These are phyloP conservation scores for Metrosideros polymorpha DNA, from an alignment of 441 rosid species.

Conservation along the genomic window DNA sequence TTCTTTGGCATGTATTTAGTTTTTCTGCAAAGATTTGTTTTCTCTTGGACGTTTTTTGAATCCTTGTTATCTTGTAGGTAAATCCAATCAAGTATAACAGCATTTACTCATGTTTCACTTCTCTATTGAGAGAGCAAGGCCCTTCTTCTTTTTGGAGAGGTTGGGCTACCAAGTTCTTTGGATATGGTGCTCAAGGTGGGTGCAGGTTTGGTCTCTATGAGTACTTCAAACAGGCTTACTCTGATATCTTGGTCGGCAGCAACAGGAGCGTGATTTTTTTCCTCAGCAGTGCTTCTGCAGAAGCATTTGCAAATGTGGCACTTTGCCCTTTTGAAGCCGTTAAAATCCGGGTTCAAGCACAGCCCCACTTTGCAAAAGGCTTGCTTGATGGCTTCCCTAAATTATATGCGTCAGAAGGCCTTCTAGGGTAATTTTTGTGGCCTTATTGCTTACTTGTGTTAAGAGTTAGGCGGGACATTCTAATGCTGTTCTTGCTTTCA, in stretches of 20 bases:
- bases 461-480: not conserved
- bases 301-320: constrained; percentile 62
- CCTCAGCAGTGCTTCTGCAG: constrained; percentile 75
- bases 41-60: not conserved
- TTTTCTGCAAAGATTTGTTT: not conserved
- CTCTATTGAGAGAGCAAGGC: constrained; percentile 60
- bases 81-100: constrained; percentile 50
- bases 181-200: constrained; percentile 68
- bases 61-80: constrained; percentile 19
- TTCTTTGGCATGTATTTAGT: not conserved
- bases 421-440: constrained; percentile 31
- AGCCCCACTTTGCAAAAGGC: constrained; percentile 48
- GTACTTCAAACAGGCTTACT: constrained; percentile 53
- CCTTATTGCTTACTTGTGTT: not conserved
- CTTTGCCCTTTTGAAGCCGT: constrained; percentile 66
- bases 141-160: constrained; percentile 63
- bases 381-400: constrained; percentile 55
- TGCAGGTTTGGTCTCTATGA: constrained; percentile 66
- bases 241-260: constrained; percentile 31
- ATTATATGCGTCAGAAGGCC: constrained; percentile 42
- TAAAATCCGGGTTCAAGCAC: constrained; percentile 57
- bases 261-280: constrained; percentile 49
- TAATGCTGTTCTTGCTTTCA: constrained; percentile 5
- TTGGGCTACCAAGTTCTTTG: constrained; percentile 53
- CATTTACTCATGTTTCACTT: constrained; percentile 43